A percentile compares a stretch with the other conserved stretches of the same genome.
Conservation (phyloP, 306 rosid genomes). For the Medicago arabica region DNA sequence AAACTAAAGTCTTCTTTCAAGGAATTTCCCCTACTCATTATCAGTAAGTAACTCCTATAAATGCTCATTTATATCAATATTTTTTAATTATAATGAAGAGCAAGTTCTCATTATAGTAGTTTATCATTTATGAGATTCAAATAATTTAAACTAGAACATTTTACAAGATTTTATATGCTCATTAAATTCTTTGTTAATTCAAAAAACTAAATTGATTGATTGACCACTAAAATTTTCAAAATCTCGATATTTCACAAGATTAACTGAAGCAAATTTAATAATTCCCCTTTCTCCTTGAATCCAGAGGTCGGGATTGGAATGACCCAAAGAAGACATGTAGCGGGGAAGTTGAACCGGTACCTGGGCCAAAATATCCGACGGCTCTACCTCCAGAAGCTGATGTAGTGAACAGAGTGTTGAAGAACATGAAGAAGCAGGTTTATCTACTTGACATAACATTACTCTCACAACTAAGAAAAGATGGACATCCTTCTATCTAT, state of each 20-base stretch:
- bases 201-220: no score
- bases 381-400: conserved; percentile 75
- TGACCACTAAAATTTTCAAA: no score
- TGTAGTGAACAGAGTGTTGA: conserved; percentile 66
- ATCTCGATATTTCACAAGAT: neutral
- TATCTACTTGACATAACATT: conserved; percentile 85
- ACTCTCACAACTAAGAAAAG: conserved; percentile 85
- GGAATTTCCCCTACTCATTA: conserved; percentile 92
- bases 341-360: conserved; percentile 74
- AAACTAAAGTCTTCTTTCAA: conserved; percentile 80
- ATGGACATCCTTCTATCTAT: conserved; percentile 84
- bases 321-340: conserved; percentile 70
- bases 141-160: neutral
- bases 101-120: no score
- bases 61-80: neutral
- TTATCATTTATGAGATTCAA: no score
- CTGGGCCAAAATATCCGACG: conserved; percentile 74
- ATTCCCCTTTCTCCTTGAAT: neutral
- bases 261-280: neutral
- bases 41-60: conserved; percentile 55
- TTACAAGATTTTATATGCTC: neutral
- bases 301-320: conserved; percentile 93
- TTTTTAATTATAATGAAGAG: no score
- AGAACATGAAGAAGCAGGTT: conserved; percentile 63
- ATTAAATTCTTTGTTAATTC: no score